Evolutionary conservation across 345 rosid species (phyloP), one percentile per base, ranked within the genome.

Genomic region (Syzygium grande): DNA sequence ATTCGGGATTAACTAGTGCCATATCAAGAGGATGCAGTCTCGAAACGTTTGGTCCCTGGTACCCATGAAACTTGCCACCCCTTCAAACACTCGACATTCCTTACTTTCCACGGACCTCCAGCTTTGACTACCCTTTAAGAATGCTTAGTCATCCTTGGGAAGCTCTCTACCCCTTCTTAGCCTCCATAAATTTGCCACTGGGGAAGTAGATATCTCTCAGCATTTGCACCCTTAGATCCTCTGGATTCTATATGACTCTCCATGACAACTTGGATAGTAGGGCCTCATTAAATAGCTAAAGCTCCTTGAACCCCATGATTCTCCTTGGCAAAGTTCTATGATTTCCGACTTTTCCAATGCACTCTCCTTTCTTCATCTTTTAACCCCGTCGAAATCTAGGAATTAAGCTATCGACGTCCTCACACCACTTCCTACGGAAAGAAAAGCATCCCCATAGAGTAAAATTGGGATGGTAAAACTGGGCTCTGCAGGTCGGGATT

Each of bases 71-170:
- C 52, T 51, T 51, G 52, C 52, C 52, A 51, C 52, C 2, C 53
- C 53, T 14, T 52, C 1, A 41, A 41, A 25, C 63, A 25, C 63
- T 25, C 6, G 6, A 0, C 22, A 8, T 55, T 55, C 27, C 11
- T 8, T 23, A 55, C 59, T 55, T 55, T 10, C 27, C 59, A 55
- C 59, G 1, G 1, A 21, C 27, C 59, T 55, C 59, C 5, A 55
- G 59, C 59, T 55, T 55, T 0, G 22, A 55, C 5, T 1, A 0
- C 29, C 29, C 14, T 25, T 58, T 58, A 58, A 5, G 0, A 58
- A 58, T 51, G 3, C 52, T 51, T 8, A 58, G 29, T 6, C 0
- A 58, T 58, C 63, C 14, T 29, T 1, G 0, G 29, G 29, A 4
- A 58, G 29, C 63, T 23, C 43, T 56, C n/a, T 9, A 56, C n/a